These are phyloP conservation scores for Salix exigua DNA, from an alignment of 345 rosid species.

Conservation along the genomic window DNA sequence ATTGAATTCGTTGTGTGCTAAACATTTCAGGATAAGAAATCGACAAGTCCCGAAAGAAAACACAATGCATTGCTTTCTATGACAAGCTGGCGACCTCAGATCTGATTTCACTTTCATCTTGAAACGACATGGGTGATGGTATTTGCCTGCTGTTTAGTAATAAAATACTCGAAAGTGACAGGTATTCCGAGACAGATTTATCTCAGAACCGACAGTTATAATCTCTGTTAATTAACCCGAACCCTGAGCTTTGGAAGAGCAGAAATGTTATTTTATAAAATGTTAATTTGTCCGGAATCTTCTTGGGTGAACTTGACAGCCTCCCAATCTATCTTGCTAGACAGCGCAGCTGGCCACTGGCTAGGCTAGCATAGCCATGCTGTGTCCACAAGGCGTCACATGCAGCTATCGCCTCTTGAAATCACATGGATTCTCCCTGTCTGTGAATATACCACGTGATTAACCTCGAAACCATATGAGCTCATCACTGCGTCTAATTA, in stretches of 20 bases:
- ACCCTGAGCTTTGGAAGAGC: neutral
- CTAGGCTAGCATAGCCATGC: neutral
- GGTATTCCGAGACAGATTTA: neutral
- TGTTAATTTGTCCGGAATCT: neutral
- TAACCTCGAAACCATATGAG: neutral
- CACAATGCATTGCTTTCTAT: neutral
- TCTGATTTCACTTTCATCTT: neutral
- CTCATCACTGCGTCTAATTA: neutral
- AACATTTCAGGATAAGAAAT: neutral
- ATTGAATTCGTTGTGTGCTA: too few relatives aligned
- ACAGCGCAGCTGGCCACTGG: neutral
- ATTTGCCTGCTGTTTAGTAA: neutral
- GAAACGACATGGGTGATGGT: neutral
- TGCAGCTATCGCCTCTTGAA: neutral
- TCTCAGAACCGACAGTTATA: neutral
- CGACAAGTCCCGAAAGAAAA: neutral
- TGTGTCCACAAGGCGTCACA: slow-evolving; percentile 6
- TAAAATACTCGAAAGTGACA: neutral
- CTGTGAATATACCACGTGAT: neutral
- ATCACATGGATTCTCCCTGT: slow-evolving; percentile 1
- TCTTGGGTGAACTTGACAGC: neutral
- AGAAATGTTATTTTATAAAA: neutral
- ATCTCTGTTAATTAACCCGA: neutral
- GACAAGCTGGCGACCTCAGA: neutral
- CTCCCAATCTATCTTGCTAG: neutral